These are phyloP conservation scores for Vararia minispora DNA, from an alignment of 768 basidiomycete species.

Conservation along the genomic window DNA sequence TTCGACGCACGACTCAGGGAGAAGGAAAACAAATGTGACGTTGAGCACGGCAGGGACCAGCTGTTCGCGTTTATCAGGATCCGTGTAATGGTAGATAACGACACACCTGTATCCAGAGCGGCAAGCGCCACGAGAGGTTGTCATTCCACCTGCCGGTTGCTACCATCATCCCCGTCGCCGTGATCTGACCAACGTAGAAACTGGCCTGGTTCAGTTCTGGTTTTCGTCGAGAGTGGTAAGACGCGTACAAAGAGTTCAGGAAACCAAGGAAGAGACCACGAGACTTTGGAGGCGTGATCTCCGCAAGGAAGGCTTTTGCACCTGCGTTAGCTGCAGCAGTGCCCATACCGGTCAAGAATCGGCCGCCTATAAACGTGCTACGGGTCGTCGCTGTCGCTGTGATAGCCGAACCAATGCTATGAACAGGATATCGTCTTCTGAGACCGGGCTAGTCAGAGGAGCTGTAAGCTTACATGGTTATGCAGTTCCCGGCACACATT, in stretches of 20 bases:
- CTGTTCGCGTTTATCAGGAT: conserved; percentile 13
- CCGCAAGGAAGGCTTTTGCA: conserved; percentile 41
- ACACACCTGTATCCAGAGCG: conserved; percentile 37
- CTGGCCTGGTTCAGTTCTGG: conserved; percentile 14
- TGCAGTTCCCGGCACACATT: conserved; percentile 37
- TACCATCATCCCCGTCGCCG: conserved; percentile 46
- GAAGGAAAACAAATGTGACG: conserved; percentile 32
- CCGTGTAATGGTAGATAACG: background rate
- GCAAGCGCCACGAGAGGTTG: conserved; percentile 38
- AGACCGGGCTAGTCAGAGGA: background rate
- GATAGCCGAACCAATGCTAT: conserved; percentile 34
- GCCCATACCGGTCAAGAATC: conserved; percentile 40
- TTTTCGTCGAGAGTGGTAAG: background rate
- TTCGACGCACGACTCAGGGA: conserved; percentile 35
- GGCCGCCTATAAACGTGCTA: conserved; percentile 32
- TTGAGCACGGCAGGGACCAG: conserved; percentile 37
- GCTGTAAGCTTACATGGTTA: conserved; percentile 28
- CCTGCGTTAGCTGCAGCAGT: conserved; percentile 33
- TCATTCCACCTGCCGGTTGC: conserved; percentile 31
- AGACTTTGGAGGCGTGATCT: conserved; percentile 35
- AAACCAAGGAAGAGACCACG: conserved; percentile 41
- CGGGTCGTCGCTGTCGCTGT: conserved; percentile 36
- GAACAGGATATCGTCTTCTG: background rate
- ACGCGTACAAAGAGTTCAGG: conserved; percentile 36
- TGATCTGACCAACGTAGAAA: conserved; percentile 43